Percentiles rank a stretch among this genome's conserved stretches.
Conservation (phyloP, 352 stramenopile species). For the Elongisporangium anandrum region DNA sequence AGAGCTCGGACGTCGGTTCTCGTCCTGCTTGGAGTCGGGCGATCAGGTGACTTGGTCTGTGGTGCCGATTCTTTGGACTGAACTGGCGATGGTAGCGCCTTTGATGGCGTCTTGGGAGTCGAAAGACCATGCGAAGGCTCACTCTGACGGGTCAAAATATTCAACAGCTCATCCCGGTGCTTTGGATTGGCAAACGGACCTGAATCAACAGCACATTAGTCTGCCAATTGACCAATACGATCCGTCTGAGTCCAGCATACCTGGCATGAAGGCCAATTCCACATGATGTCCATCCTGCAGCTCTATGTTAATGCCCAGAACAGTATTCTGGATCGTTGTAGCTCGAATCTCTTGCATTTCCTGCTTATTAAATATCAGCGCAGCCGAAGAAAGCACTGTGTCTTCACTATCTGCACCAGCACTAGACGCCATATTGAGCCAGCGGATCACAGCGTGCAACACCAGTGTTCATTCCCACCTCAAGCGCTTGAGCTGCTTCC, state of each 20-base stretch:
- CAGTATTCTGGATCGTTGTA: constrained; percentile 37
- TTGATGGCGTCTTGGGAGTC: neutral
- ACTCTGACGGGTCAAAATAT: constrained; percentile 15
- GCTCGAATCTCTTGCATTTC: constrained; percentile 22
- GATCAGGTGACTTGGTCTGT: neutral
- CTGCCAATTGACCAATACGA: neutral
- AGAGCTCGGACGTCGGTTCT: constrained; percentile 19
- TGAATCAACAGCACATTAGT: constrained; percentile 5
- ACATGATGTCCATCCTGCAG: constrained; percentile 28
- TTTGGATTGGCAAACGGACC: constrained; percentile 22
- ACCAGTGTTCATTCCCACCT: neutral
- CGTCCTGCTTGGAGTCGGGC: neutral
- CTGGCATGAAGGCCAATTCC: constrained; percentile 64
- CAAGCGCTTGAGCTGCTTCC: constrained; percentile 29
- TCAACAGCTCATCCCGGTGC: constrained; percentile 45
- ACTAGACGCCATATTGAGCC: neutral
- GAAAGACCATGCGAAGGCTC: neutral
- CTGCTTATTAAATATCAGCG: constrained; percentile 26
- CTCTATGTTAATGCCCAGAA: constrained; percentile 31
- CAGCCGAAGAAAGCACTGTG: constrained; percentile 14
- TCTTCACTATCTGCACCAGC: constrained; percentile 4
- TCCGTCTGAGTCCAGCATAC: constrained; percentile 7
- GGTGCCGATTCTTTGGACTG: neutral
- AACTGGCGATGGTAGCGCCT: neutral
- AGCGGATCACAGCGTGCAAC: neutral